Evolutionary conservation across 2,329 filamentous ascomycete species (phyloP).

Genomic region (Cyphellophora attinorum): DNA sequence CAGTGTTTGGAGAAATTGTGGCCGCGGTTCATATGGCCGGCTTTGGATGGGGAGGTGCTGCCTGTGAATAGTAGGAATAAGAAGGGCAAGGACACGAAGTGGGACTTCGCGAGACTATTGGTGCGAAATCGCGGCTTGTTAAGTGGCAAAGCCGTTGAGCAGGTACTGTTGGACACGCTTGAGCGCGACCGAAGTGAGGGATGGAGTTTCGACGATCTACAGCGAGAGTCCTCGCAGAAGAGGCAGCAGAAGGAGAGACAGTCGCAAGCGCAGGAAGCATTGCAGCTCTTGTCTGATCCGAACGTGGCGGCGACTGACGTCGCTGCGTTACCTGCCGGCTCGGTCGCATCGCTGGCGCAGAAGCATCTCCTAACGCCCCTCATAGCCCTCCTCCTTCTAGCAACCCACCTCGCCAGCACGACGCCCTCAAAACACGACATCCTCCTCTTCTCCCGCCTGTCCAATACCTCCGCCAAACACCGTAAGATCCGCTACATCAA

Average conservation of each 20-base stretch:
- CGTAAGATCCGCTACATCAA: slow-evolving; percentile 31
- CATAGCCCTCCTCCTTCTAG: slow-evolving; percentile 36
- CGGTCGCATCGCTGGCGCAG: neutral
- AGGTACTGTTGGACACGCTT: slow-evolving; percentile 30
- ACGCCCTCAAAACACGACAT: slow-evolving; percentile 37
- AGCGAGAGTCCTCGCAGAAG: slow-evolving; percentile 1
- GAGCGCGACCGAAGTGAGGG: neutral
- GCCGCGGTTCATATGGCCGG: slow-evolving; percentile 72
- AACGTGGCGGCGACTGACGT: slow-evolving; percentile 5
- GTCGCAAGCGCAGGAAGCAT: slow-evolving; percentile 1
- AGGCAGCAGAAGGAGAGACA: slow-evolving; percentile 4
- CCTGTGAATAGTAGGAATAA: too few relatives aligned
- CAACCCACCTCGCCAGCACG: slow-evolving; percentile 38
- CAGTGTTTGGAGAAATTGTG: slow-evolving; percentile 66
- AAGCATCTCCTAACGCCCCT: slow-evolving; percentile 30
- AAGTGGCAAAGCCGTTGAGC: slow-evolving; percentile 35
- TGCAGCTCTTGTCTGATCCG: slow-evolving; percentile 2
- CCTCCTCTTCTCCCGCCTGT: slow-evolving; percentile 40
- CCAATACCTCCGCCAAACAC: slow-evolving; percentile 30
- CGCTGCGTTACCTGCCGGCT: too few relatives aligned
- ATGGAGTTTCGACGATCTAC: slow-evolving; percentile 16
- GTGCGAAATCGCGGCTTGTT: slow-evolving; percentile 40
- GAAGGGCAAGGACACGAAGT: slow-evolving; percentile 49
- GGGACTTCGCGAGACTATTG: slow-evolving; percentile 77
- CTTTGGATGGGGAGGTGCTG: slow-evolving; percentile 55